These are phyloP conservation scores for Trametes versicolor DNA, from an alignment of 1,284 basidiomycete species.

Conservation along the genomic window DNA sequence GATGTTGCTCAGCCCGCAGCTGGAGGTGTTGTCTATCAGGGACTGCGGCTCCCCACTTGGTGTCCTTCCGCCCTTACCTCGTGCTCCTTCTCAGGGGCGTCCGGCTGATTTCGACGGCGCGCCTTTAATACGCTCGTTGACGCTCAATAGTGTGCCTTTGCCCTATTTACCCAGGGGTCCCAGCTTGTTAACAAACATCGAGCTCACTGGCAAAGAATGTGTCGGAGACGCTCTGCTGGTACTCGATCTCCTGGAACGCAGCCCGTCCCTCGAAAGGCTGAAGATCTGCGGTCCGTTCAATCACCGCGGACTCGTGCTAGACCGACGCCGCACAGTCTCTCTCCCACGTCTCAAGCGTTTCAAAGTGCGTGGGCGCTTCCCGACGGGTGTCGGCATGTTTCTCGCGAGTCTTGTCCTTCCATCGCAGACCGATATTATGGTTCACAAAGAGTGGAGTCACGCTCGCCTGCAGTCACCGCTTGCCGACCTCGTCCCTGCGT, in stretches of 20 bases:
- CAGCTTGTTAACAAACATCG: neutral
- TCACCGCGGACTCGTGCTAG: neutral
- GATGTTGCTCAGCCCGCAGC: slow-evolving; percentile 2
- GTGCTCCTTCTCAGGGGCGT: neutral
- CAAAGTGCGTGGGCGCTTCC: no score
- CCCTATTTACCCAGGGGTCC: neutral
- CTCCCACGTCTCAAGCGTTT: no score
- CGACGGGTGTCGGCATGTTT: no score
- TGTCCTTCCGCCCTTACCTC: neutral
- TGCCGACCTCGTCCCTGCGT: neutral
- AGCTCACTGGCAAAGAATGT: neutral
- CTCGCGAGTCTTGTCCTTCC: no score
- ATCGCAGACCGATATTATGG: no score
- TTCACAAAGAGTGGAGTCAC: neutral
- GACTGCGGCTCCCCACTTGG: neutral
- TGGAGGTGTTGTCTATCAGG: slow-evolving; percentile 12
- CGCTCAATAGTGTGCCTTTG: neutral
- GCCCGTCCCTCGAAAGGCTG: slow-evolving; percentile 8
- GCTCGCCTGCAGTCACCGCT: neutral
- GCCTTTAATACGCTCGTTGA: slow-evolving; percentile 10
- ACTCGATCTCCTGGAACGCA: slow-evolving; percentile 9
- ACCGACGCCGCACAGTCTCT: no score
- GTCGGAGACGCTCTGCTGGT: neutral
- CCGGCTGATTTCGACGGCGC: neutral
- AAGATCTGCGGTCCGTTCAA: neutral